phyloP scores from a whole-genome alignment of 768 basidiomycete species.

The Leucosporidium creatinivorum region DNA sequence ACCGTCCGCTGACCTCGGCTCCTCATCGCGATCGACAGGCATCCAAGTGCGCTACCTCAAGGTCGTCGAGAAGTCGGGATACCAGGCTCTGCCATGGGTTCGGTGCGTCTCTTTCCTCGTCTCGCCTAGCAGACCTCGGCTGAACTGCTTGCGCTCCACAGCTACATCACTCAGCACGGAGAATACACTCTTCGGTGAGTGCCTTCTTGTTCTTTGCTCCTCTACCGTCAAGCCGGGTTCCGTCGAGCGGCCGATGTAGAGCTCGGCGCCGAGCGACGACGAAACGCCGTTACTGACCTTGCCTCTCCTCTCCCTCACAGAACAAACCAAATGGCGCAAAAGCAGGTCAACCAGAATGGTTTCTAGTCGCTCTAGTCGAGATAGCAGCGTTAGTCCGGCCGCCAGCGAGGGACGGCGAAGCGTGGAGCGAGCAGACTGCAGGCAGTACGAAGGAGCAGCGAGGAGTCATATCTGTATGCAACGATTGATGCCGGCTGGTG shows the following conservation, averaged over 20 bases:
- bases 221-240: too few species aligned
- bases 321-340: constrained; percentile 20
- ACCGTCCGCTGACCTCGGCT: too few species aligned
- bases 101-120: constrained; percentile 65
- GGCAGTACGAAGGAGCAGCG: too few species aligned
- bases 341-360: constrained; percentile 5
- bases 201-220: background rate
- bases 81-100: constrained; percentile 94
- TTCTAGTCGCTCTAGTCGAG: background rate
- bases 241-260: too few species aligned
- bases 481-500: too few species aligned
- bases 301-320: background rate
- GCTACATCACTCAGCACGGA: constrained; percentile 43
- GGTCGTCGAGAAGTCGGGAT: constrained; percentile 97
- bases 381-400: too few species aligned
- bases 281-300: background rate
- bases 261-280: too few species aligned
- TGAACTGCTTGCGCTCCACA: background rate
- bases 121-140: background rate
- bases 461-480: too few species aligned
- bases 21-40: constrained; percentile 50
- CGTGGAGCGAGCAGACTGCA: too few species aligned
- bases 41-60: constrained; percentile 97
- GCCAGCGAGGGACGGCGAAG: too few species aligned
- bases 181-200: constrained; percentile 36